Evolutionary conservation across 148 eudicot species (phyloP).

Genomic region (Oxyria digyna): DNA sequence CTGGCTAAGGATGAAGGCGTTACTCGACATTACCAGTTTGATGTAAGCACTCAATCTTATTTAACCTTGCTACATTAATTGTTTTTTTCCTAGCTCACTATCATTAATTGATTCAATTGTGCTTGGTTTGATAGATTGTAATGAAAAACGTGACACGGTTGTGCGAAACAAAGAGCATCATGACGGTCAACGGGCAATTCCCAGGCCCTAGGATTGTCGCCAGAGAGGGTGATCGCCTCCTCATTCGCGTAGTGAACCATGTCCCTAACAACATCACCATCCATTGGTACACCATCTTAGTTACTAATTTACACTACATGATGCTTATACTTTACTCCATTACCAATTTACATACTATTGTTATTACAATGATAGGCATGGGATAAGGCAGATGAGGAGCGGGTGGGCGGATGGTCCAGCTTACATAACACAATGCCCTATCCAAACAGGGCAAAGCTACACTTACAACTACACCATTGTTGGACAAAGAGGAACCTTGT

Average conservation of each 20-base stretch:
- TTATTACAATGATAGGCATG: no score
- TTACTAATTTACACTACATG: not conserved
- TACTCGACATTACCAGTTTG: constrained; percentile 13
- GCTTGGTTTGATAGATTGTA: not conserved
- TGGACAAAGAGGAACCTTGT: constrained; percentile 47
- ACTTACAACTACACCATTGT: constrained; percentile 41
- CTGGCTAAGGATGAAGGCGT: not conserved
- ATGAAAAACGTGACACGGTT: constrained; percentile 17
- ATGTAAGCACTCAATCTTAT: not conserved
- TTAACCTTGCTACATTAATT: not conserved
- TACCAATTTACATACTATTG: not conserved
- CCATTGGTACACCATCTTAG: constrained; percentile 12
- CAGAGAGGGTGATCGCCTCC: constrained; percentile 19
- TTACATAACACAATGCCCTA: constrained; percentile 49
- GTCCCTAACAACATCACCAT: constrained; percentile 26
- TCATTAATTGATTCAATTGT: not conserved
- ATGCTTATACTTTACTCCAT: not conserved
- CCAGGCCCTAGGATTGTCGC: constrained; percentile 25
- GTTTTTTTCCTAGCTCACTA: not conserved
- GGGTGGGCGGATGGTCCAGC: constrained; percentile 71
- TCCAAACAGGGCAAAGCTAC: constrained; percentile 49
- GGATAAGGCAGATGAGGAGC: constrained; percentile 30
- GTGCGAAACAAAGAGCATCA: constrained; percentile 17
- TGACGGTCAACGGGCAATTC: constrained; percentile 21
- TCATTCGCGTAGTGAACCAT: constrained; percentile 16